Percentiles rank a stretch among this genome's conserved stretches.
phyloP scores from a whole-genome alignment of 345 rosid species.

The Salix suchowensis region DNA sequence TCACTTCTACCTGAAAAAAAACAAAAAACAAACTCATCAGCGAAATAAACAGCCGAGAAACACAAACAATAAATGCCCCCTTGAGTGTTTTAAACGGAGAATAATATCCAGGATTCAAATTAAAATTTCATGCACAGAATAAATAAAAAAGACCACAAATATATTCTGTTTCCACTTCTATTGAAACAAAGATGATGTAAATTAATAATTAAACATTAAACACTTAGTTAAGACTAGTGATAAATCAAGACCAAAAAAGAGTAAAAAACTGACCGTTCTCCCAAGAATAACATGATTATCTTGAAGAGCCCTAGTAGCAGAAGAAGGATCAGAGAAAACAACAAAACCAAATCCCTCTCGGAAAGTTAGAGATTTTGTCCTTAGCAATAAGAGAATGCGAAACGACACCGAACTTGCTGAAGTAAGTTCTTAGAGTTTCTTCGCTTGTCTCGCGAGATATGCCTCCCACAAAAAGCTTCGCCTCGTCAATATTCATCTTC shows the following conservation, averaged over 20 bases:
- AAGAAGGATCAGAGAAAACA: slow-evolving; percentile 44
- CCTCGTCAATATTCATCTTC: slow-evolving; percentile 45
- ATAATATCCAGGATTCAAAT: background rate
- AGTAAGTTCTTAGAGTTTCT: slow-evolving; percentile 47
- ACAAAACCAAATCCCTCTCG: slow-evolving; percentile 82
- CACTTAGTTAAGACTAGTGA: background rate
- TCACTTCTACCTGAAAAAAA: slow-evolving; percentile 27
- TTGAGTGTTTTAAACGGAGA: background rate
- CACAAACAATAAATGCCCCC: background rate
- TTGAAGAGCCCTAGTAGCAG: slow-evolving; percentile 51
- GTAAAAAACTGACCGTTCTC: slow-evolving; percentile 51
- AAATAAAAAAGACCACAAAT: background rate
- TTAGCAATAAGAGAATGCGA: slow-evolving; percentile 44
- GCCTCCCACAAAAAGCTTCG: slow-evolving; percentile 71
- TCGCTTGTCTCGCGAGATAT: slow-evolving; percentile 58
- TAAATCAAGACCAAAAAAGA: background rate
- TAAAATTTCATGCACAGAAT: background rate
- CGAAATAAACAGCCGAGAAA: background rate
- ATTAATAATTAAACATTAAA: background rate
- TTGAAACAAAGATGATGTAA: background rate
- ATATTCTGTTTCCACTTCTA: background rate
- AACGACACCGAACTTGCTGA: slow-evolving; percentile 64
- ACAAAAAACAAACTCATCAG: background rate
- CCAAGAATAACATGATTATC: slow-evolving; percentile 63
- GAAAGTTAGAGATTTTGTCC: slow-evolving; percentile 35